Conservation (phyloP, 192 early-diverging fungal genomes). For the Dissophora globulifera region DNA sequence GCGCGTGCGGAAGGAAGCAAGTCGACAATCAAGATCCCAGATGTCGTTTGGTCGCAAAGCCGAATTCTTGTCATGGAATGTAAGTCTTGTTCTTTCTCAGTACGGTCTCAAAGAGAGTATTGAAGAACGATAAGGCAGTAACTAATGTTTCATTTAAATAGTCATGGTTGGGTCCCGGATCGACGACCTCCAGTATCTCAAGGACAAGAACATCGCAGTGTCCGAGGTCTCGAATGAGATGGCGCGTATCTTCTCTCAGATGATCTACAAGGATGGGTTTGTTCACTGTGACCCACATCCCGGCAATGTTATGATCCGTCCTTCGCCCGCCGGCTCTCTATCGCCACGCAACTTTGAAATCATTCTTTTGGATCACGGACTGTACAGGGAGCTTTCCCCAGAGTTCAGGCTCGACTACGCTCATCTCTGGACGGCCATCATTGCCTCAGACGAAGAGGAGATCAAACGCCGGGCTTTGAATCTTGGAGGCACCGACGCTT, state of each 20-base stretch:
- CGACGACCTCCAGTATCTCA: conserved; percentile 79
- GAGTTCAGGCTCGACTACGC: conserved; percentile 87
- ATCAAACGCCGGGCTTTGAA: conserved; percentile 73
- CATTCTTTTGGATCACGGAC: conserved; percentile 88
- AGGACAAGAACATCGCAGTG: conserved; percentile 78
- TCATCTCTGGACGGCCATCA: conserved; percentile 86
- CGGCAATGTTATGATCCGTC: conserved; percentile 85
- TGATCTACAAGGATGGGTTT: conserved; percentile 89
- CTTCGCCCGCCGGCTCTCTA: conserved; percentile 48
- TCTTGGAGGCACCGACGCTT: conserved; percentile 77
- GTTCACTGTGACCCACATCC: conserved; percentile 96
- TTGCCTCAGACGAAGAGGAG: conserved; percentile 77
- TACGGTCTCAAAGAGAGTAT: too few species aligned
- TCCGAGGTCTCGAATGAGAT: conserved; percentile 80
- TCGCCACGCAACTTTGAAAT: conserved; percentile 87
- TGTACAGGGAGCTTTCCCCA: conserved; percentile 81
- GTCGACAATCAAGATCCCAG: conserved; percentile 78
- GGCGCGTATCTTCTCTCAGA: conserved; percentile 81
- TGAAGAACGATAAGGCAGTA: too few species aligned
- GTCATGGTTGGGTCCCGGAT: conserved; percentile 66
- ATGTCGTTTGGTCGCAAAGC: conserved; percentile 77
- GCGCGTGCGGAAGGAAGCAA: conserved; percentile 52
- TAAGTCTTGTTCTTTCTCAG: conserved; percentile 51
- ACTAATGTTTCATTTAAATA: conserved; percentile 3
- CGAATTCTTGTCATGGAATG: conserved; percentile 93